Base-by-base conservation (phyloP, 805 yeast genomes). In the Nadsonia fulvescens region DNA sequence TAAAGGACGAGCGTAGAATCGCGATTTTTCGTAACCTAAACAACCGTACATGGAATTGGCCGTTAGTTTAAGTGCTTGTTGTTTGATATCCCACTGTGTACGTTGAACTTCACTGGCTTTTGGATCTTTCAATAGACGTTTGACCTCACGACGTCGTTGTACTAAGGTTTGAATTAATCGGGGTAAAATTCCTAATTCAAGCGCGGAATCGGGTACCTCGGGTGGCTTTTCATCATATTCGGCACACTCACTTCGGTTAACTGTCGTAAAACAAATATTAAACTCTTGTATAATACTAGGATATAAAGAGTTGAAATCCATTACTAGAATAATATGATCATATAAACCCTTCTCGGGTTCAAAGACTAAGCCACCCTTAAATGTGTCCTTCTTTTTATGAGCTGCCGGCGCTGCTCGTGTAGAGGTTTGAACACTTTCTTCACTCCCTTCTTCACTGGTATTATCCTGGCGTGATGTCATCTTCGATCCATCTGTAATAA, bases 1-100 rank as follows among this genome's bases (percentile, higher is more conserved):
- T 39, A 89, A 58, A 1, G 96, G 94, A 43, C 78, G 75, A 8
- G 98, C 98, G 44, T 83, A 86, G 49, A 89, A 89, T 42, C 98
- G 65, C 12, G 95, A 81, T 40, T 75, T 66, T 5, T 75, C 76
- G 48, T 72, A 83, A 38, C 98, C 98, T 40, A 89, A 63, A 64
- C 96, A 89, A 45, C 98, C 98, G 54, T 89, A 89, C 95, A 89
- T 86, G n/a, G 98, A 89, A 52, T 89, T 89, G 15, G 98, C 98
- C 2, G 98, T 91, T 46, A 89, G 61, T 48, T 89, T 89, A 46
- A 89, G 64, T 0, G 98, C 96, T 47, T 76, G 91, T 51, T 89
- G 98, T 44, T 83, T 79, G 44, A 83, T 82, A 48, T 89, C 96
- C 58, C 75, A 81, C 44, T 86, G 94, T 0, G 78, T 74, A 44